Conservation (phyloP, 371 early-diverging fungal species). For the Apophysomyces variabilis region DNA sequence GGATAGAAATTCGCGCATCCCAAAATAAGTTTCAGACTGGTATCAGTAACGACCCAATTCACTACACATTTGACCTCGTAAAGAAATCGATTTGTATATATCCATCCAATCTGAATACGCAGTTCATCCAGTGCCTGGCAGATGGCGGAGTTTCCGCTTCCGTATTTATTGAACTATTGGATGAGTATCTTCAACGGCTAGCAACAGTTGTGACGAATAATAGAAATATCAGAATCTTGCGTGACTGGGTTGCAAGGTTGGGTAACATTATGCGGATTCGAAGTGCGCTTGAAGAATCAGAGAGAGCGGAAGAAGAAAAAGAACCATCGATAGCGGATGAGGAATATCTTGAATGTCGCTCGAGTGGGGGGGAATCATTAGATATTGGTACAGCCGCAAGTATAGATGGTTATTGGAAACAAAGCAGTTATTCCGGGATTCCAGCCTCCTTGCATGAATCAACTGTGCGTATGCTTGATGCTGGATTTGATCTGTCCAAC, state of each 20-base stretch:
- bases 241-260: slow-evolving; percentile 13
- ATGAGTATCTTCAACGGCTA: slow-evolving; percentile 18
- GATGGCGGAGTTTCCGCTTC: slow-evolving; percentile 19
- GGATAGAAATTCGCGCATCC: slow-evolving; percentile 23
- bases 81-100: slow-evolving; percentile 12
- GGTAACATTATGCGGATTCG: slow-evolving; percentile 11
- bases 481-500: slow-evolving; percentile 25
- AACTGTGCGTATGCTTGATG: slow-evolving; percentile 22
- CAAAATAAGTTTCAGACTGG: slow-evolving; percentile 28
- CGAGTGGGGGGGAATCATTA: background rate
- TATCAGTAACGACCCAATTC: slow-evolving; percentile 8
- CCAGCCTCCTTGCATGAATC: slow-evolving; percentile 16
- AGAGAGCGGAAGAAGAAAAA: background rate
- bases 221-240: slow-evolving; percentile 8
- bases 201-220: slow-evolving; percentile 12
- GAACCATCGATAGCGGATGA: background rate
- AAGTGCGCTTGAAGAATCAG: slow-evolving; percentile 2
- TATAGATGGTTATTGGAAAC: slow-evolving; percentile 4
- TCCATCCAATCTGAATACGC: slow-evolving; percentile 24
- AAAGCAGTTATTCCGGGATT: slow-evolving; percentile 15
- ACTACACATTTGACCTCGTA: slow-evolving; percentile 24
- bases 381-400: background rate
- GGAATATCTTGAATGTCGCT: background rate
- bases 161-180: slow-evolving; percentile 23
- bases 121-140: slow-evolving; percentile 25